phyloP scores from a whole-genome alignment of 805 yeast species.

The Hanseniaspora occidentalis region DNA sequence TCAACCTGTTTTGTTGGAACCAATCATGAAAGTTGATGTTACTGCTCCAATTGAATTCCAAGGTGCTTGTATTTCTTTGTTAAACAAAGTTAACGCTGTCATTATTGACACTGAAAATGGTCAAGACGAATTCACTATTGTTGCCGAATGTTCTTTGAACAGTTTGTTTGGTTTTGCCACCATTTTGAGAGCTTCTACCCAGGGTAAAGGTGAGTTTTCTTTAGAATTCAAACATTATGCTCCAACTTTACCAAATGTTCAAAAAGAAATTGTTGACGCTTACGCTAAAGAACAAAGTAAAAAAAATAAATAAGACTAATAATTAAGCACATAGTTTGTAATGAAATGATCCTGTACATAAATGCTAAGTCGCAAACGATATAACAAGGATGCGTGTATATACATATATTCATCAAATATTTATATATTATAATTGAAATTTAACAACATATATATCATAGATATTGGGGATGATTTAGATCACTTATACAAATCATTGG shows the following conservation, averaged over 20 bases:
- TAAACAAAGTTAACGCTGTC: slow-evolving; percentile 86
- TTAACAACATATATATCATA: slow-evolving; percentile 8
- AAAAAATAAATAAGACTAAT: slow-evolving; percentile 15
- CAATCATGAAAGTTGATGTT: slow-evolving; percentile 87
- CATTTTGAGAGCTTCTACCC: slow-evolving; percentile 88
- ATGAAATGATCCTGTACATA: neutral
- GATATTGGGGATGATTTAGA: slow-evolving; percentile 2
- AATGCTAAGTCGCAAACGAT: neutral
- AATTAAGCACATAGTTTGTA: neutral
- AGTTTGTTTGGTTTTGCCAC: slow-evolving; percentile 95
- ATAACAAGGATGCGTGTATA: neutral
- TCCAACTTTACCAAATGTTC: slow-evolving; percentile 83
- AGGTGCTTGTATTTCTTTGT: slow-evolving; percentile 78
- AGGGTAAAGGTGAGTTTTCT: slow-evolving; percentile 97
- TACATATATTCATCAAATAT: neutral
- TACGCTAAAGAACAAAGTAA: slow-evolving; percentile 45
- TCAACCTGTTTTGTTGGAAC: slow-evolving; percentile 84
- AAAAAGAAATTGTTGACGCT: slow-evolving; percentile 79
- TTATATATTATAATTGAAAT: too few relatives aligned
- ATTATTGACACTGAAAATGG: slow-evolving; percentile 91
- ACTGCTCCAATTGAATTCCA: slow-evolving; percentile 96
- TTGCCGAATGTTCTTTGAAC: slow-evolving; percentile 94
- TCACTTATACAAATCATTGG: slow-evolving; percentile 10
- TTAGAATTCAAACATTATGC: slow-evolving; percentile 89
- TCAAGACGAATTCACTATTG: slow-evolving; percentile 84